Evolutionary conservation across 306 rosid genomes (phyloP), one percentile per base, ranked within the genome.

Genomic region (Aeschynomene evenia): DNA sequence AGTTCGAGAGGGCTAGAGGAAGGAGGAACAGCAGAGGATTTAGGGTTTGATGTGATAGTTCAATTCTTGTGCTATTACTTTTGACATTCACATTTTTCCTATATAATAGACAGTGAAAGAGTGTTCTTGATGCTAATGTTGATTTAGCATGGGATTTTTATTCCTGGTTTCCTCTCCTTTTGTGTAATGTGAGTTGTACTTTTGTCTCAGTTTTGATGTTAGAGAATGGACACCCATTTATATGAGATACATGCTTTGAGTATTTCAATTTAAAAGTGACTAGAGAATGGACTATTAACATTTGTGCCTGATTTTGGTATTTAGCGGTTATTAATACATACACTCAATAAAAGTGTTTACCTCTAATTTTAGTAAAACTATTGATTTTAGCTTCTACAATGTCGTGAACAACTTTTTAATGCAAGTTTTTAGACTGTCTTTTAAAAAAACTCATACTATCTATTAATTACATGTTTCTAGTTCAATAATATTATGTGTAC

Each of bases 1-100:
- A 90, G 85, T 85, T 87, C 0, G 96, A 90, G 84, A 84, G 14
- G 75, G 96, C 96, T 4, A 85, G 96, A 80, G 96, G 96, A 66
- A 86, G 24, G 85, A 86, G 95, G 63, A 90, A 90, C 82, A 90
- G 91, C 79, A 67, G 68, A 43, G 96, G 96, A 37, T 90, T 78
- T 53, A 87, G 91, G 69, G 87, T 80, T 81, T 90, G 57, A 85
- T 78, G 67, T 75, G 31, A 51, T 56, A 10, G 31, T 21, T 9
- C 23, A 34, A 29, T 56, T 8, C 34, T 53, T 57, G 45, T 81
- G 54, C 58, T 40, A 5, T 68, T 70, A 64, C 82, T 54, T 54
- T 4, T 28, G 63, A 55, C 28, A 72, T 68, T 68, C 74, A 58
- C 58, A 60, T 39, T 73, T 73, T 54, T 21, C 37, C 68, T 22